Conservation (phyloP, 2,329 filamentous ascomycete genomes). For the Phaeophleospora eucalypticola region DNA sequence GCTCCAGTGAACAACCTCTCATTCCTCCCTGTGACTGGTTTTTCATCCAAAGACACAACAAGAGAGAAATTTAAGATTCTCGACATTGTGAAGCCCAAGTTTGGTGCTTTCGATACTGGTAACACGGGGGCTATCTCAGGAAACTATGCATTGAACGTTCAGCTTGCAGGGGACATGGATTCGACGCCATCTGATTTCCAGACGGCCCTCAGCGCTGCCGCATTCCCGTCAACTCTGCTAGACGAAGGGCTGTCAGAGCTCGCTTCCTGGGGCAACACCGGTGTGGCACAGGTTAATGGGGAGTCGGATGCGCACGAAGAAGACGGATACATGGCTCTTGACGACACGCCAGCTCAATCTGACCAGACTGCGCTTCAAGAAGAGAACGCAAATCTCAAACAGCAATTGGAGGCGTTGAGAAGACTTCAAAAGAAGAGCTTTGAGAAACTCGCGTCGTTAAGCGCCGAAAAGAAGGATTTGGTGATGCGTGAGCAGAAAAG, state of each 20-base stretch:
- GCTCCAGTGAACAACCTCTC: constrained; percentile 76
- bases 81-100: constrained; percentile 73
- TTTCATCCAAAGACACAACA: constrained; percentile 30
- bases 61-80: constrained; percentile 23
- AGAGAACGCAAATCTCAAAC: constrained; percentile 30
- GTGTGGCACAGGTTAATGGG: constrained; percentile 8
- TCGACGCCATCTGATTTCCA: constrained; percentile 33
- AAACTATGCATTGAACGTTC: constrained; percentile 62
- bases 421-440: constrained; percentile 45
- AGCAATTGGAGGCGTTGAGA: constrained; percentile 42
- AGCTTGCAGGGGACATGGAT: constrained; percentile 47
- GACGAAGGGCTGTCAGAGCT: constrained; percentile 35
- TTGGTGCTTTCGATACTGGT: constrained; percentile 48
- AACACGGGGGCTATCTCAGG: constrained; percentile 42
- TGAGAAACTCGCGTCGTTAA: constrained; percentile 41
- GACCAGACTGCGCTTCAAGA: constrained; percentile 18
- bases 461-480: constrained; percentile 39
- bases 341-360: constrained; percentile 15
- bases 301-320: constrained; percentile 18
- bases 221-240: constrained; percentile 37
- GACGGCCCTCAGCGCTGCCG: constrained; percentile 40
- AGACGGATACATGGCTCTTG: constrained; percentile 37
- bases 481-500: constrained; percentile 29
- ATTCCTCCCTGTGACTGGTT: constrained; percentile 62
- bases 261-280: constrained; percentile 33